Percentiles rank a stretch among this genome's conserved stretches.
Conservation (phyloP, 345 rosid genomes). For the Reutealis trisperma region DNA sequence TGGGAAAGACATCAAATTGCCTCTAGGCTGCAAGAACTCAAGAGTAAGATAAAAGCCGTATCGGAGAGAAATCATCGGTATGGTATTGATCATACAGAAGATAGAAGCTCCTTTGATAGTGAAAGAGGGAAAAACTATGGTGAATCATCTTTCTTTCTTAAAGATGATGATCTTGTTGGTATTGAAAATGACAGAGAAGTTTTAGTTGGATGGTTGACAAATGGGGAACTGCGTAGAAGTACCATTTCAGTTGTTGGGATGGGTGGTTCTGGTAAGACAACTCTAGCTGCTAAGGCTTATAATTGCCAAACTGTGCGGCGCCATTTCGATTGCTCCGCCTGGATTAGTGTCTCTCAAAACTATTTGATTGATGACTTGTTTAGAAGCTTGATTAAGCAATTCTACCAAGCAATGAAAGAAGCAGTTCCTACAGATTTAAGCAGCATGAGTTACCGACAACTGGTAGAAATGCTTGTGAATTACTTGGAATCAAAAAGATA, state of each 20-base stretch:
- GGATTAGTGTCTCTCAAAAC: conserved; percentile 36
- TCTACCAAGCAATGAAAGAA: neutral
- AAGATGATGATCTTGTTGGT: conserved; percentile 30
- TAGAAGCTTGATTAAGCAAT: conserved; percentile 8
- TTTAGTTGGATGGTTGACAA: conserved; percentile 6
- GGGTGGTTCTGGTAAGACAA: conserved; percentile 37
- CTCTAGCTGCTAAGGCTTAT: conserved; percentile 34
- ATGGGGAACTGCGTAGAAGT: conserved; percentile 23
- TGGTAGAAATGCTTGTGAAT: conserved; percentile 33
- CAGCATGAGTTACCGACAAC: conserved; percentile 30
- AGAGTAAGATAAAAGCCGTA: neutral
- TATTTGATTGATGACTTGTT: conserved; percentile 40
- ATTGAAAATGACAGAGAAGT: neutral
- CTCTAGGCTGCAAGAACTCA: neutral
- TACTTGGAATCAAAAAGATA: conserved; percentile 36
- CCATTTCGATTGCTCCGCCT: conserved; percentile 38
- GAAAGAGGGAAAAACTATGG: conserved; percentile 15
- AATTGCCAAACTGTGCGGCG: conserved; percentile 26
- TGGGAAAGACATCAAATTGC: conserved; percentile 18
- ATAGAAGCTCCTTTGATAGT: neutral
- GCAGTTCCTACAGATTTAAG: conserved; percentile 15
- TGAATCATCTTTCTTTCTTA: conserved; percentile 34
- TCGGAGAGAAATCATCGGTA: conserved; percentile 6
- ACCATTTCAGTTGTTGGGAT: conserved; percentile 40
- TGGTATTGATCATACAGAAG: neutral